These are phyloP conservation scores for Pythium volutum DNA, from an alignment of 352 stramenopile species.

Conservation along the genomic window DNA sequence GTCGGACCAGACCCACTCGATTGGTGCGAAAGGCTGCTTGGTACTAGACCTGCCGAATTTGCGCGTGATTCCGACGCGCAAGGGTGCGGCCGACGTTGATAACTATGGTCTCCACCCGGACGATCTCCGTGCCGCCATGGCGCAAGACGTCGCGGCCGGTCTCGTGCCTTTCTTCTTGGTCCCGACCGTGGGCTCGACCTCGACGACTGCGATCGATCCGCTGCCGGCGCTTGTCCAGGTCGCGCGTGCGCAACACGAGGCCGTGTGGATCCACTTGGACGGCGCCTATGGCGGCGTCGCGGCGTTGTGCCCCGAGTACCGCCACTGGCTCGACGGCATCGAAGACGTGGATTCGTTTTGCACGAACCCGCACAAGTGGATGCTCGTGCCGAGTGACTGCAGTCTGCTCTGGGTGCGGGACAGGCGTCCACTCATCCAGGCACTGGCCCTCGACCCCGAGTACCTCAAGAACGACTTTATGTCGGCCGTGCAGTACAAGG, in stretches of 20 bases:
- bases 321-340: slow-evolving; percentile 43
- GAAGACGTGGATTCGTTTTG: slow-evolving; percentile 68
- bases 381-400: slow-evolving; percentile 64
- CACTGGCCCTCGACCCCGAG: slow-evolving; percentile 54
- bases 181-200: slow-evolving; percentile 63
- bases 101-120: slow-evolving; percentile 57
- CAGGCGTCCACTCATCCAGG: slow-evolving; percentile 44
- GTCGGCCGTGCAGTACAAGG: slow-evolving; percentile 59
- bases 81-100: slow-evolving; percentile 36
- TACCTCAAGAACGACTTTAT: slow-evolving; percentile 78
- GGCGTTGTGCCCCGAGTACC: slow-evolving; percentile 49
- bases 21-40: slow-evolving; percentile 65
- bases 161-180: slow-evolving; percentile 61
- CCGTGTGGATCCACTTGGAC: slow-evolving; percentile 64
- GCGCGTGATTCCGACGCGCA: slow-evolving; percentile 45
- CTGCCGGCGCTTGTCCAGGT: slow-evolving; percentile 40
- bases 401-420: slow-evolving; percentile 67
- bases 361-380: slow-evolving; percentile 78
- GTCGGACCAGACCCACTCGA: slow-evolving; percentile 69
- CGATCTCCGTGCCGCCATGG: slow-evolving; percentile 46
- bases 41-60: slow-evolving; percentile 60
- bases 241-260: slow-evolving; percentile 32
- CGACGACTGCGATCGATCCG: slow-evolving; percentile 53
- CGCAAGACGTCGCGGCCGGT: slow-evolving; percentile 42
- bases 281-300: slow-evolving; percentile 60